Evolutionary conservation across 2,329 filamentous ascomycete species (phyloP), one percentile per base, ranked within the genome.

Genomic region (Tolypocladium sp.): DNA sequence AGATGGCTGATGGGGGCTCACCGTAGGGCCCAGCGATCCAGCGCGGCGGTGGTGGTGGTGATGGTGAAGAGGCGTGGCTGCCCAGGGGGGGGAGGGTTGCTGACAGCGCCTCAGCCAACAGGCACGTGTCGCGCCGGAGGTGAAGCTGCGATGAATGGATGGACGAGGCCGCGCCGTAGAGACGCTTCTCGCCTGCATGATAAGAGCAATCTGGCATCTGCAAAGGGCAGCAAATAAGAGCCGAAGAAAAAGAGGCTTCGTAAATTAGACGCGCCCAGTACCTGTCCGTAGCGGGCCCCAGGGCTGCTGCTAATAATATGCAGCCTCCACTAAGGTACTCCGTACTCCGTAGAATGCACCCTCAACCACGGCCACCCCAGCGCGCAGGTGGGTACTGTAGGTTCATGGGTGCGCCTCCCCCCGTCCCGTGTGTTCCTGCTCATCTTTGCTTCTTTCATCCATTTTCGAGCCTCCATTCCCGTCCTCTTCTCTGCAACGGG

Each of bases 371-470:
- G 10, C 42, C 42, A 25, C 42, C 44, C 44, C 44, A 15, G 25
- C 44, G n/a, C 13, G 12, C 13, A n/a, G 25, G 44, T 30, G 25
- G 44, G 44, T 12, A 8, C 44, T 30, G 22, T 9, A 4, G 20
- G 25, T 7, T 15, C 44, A 17, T 17, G 44, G 22, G 42, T 46
- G 44, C 3, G 25, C 20, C 33, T 4, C 51, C 30, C 49, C 30
- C 33, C 35, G 51, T 22, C 33, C 52, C 33, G 20, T 38, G 33
- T 2, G 35, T 38, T 25, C 46, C 27, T 60, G 61, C 60, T 44
- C 60, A 63, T 63, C 61, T 60, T 63, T 64, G 25, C 62, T 62
- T 58, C 57, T 63, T 63, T 61, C 59, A 64, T 60, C 62, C 56
- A 55, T 42, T 52, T 57, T 1, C 55, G 30, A 46, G 55, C 49